These are phyloP conservation scores for Dysphania ambrosioides DNA, from an alignment of 148 eudicot genomes.

Conservation along the genomic window DNA sequence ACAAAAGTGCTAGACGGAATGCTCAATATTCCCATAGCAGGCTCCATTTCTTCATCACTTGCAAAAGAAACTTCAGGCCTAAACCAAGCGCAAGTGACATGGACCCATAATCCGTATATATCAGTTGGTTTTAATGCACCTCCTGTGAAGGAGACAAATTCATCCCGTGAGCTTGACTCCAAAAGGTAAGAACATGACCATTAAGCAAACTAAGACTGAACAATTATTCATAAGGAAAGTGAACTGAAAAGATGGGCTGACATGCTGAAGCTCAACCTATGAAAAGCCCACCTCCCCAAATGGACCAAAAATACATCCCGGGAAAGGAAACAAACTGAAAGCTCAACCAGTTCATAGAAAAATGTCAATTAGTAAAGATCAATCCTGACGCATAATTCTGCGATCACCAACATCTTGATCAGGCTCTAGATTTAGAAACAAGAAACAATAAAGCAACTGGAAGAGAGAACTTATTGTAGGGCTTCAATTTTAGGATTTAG, in stretches of 20 bases:
- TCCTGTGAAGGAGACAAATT: constrained; percentile 37
- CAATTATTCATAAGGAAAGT: neutral
- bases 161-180: constrained; percentile 15
- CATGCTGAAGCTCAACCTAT: neutral
- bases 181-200: neutral
- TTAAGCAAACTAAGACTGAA: neutral
- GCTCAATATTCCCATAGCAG: constrained; percentile 94
- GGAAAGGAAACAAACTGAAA: neutral
- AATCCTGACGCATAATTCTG: no score
- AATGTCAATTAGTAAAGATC: neutral
- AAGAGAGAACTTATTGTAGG: neutral
- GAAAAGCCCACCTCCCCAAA: constrained; percentile 9
- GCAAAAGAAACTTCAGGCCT: constrained; percentile 94
- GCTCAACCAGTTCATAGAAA: neutral
- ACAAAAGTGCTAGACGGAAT: constrained; percentile 89
- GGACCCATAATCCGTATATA: constrained; percentile 87
- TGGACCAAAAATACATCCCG: neutral
- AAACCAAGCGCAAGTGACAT: constrained; percentile 99
- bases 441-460: neutral
- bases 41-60: constrained; percentile 96
- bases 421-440: constrained; percentile 4
- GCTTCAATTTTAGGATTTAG: neutral
- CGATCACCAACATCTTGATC: no score
- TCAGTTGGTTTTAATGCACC: constrained; percentile 98
- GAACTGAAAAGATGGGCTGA: neutral